phyloP scores from a whole-genome alignment of 2,329 filamentous ascomycete genomes.

The Phoma sp. region DNA sequence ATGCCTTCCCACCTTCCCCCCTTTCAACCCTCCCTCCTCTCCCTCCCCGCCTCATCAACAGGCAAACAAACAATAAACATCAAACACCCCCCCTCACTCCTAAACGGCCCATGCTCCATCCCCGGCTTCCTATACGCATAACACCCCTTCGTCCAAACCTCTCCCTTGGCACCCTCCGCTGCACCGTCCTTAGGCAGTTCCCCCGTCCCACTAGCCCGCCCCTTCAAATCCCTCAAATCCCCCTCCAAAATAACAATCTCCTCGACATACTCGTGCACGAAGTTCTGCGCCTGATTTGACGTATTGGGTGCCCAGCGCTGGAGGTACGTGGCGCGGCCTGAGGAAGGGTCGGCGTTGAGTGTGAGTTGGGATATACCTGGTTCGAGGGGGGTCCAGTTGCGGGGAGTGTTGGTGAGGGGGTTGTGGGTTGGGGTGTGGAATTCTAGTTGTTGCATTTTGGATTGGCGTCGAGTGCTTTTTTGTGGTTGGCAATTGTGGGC shows the following conservation, averaged over 20 bases:
- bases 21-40: background rate
- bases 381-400: no score
- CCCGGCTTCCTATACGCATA: background rate
- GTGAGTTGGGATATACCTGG: no score
- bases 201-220: background rate
- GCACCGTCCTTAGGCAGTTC: background rate
- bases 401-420: no score
- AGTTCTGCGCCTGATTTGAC: background rate
- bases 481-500: no score
- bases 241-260: background rate
- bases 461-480: no score
- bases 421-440: no score
- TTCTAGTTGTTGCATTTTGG: no score
- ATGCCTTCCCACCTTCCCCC: background rate
- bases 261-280: background rate
- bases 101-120: background rate
- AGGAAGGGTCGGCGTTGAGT: no score
- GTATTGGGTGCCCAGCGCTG: background rate
- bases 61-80: slow-evolving; percentile 1
- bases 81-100: background rate
- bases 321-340: background rate
- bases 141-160: background rate
- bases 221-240: background rate
- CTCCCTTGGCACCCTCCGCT: background rate
- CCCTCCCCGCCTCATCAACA: background rate